phyloP scores from a whole-genome alignment of 1,284 basidiomycete species.

The Cystobasidiaceae sp. region DNA sequence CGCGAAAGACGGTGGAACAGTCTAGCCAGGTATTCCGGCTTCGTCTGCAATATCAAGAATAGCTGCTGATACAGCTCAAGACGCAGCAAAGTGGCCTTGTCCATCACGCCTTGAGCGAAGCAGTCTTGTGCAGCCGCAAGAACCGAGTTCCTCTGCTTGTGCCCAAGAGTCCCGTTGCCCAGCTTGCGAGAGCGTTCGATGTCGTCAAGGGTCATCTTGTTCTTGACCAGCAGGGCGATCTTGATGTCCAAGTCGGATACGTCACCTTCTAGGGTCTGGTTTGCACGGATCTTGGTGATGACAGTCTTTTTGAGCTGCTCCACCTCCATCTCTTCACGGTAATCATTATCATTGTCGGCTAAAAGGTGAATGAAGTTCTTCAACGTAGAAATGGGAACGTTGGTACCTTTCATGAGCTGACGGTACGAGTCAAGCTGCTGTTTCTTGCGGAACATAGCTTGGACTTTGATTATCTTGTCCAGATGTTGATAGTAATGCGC shows the following conservation, averaged over 20 bases:
- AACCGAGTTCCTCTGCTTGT: conserved; percentile 53
- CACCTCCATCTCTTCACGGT: conserved; percentile 92
- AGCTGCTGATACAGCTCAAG: conserved; percentile 95
- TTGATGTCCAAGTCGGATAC: conserved; percentile 91
- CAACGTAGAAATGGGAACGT: conserved; percentile 91
- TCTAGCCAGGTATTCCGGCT: conserved; percentile 76
- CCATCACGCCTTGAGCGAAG: conserved; percentile 78
- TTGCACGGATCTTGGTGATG: conserved; percentile 86
- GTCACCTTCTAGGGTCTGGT: conserved; percentile 85
- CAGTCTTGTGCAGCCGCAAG: conserved; percentile 83
- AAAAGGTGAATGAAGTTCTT: conserved; percentile 98
- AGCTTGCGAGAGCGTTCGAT: conserved; percentile 66
- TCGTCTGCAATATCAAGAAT: conserved; percentile 89
- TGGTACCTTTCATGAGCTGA: conserved; percentile 86
- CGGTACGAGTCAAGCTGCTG: conserved; percentile 92
- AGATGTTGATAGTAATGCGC: conserved; percentile 67
- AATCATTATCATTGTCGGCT: conserved; percentile 94
- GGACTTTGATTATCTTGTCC: conserved; percentile 85
- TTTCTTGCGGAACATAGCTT: conserved; percentile 90
- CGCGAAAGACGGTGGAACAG: conserved; percentile 62
- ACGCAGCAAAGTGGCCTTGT: conserved; percentile 80
- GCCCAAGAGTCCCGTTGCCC: conserved; percentile 61
- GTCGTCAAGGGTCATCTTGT: conserved; percentile 87
- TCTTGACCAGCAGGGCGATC: conserved; percentile 93
- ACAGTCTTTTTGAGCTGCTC: conserved; percentile 84